These are phyloP conservation scores for Phellopilus nigrolimitatus DNA, from an alignment of 1,284 basidiomycete genomes.

Conservation along the genomic window DNA sequence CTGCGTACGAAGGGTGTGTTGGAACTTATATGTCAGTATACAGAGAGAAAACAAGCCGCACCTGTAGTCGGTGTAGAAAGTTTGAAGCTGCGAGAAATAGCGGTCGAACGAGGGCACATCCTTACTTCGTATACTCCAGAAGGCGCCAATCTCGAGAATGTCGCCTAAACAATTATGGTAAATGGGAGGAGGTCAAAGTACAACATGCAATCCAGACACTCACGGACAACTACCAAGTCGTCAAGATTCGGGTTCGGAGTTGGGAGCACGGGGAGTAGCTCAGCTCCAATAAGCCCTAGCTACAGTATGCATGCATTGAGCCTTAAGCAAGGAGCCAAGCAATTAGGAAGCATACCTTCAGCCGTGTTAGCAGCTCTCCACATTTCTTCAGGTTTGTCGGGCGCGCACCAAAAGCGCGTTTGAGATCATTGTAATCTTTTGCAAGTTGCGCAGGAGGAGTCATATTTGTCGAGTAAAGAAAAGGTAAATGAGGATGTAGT, in stretches of 20 bases:
- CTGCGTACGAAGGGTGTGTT: conserved; percentile 35
- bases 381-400: conserved; percentile 64
- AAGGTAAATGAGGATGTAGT: conserved; percentile 26
- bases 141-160: conserved; percentile 92
- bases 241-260: conserved; percentile 51
- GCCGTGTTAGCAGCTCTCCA: conserved; percentile 55
- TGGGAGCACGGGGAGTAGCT: conserved; percentile 57
- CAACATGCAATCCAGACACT: conserved; percentile 28
- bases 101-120: conserved; percentile 92
- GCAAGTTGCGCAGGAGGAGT: conserved; percentile 56
- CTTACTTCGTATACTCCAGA: conserved; percentile 84
- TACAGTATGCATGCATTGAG: conserved; percentile 30
- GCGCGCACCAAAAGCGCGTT: conserved; percentile 54
- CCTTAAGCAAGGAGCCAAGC: neutral
- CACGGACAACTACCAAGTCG: conserved; percentile 69
- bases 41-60: conserved; percentile 27
- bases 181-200: conserved; percentile 3
- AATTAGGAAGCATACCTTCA: conserved; percentile 52
- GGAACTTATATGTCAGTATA: no score
- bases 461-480: conserved; percentile 21
- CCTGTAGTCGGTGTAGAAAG: conserved; percentile 90
- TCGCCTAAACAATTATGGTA: conserved; percentile 54
- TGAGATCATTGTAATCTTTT: conserved; percentile 57
- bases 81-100: conserved; percentile 89
- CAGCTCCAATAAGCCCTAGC: conserved; percentile 76